Evolutionary conservation across 139 green algal genomes (phyloP), one percentile per base, ranked within the genome.

Genomic region (Asterochloris sp.): DNA sequence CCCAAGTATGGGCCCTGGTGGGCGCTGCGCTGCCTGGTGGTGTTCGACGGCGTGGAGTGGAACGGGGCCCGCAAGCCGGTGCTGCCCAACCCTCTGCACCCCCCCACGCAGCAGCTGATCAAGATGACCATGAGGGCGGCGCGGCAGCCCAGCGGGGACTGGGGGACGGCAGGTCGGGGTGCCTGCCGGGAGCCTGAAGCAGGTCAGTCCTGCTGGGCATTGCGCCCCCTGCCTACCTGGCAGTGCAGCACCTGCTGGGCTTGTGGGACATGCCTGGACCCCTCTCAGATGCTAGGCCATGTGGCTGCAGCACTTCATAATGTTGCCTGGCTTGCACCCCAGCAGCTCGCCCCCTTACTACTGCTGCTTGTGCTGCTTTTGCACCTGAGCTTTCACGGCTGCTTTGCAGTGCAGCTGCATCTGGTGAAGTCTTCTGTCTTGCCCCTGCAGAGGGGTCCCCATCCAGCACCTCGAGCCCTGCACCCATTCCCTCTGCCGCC

Each of bases 1-100:
- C 89, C 85, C 2, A 85, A 84, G 66, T 92, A 82, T 84, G 88
- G 89, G 8, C 81, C 88, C 69, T 92, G 89, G 88, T 89, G 91
- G 74, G 76, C 76, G 12, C 62, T 92, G 83, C 81, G 89, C 60
- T 78, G 64, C 17, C 62, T 78, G 11, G 11, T 92, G 11, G 82
- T 92, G 0, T 92, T 92, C 78, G 84, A 92, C 38, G 77, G 63
- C 47, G n/a, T 83, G 12, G n/a, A 54, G 24, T 83, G 81, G 38
- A 80, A 61, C 24, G 76, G 74, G 62, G 76, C 80, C 19, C 28
- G 78, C 71, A 69, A 77, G 21, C 10, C 26, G 28, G 13, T 60
- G 63, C 73, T 83, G 29, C 27, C 68, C 12, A 84, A 84, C 71
- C 86, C 80, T 23, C 73, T 89, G 73, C 62, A 47, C 1, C 0